Evolutionary conservation across 345 rosid species (phyloP).

Genomic region (Euphorbia lathyris): DNA sequence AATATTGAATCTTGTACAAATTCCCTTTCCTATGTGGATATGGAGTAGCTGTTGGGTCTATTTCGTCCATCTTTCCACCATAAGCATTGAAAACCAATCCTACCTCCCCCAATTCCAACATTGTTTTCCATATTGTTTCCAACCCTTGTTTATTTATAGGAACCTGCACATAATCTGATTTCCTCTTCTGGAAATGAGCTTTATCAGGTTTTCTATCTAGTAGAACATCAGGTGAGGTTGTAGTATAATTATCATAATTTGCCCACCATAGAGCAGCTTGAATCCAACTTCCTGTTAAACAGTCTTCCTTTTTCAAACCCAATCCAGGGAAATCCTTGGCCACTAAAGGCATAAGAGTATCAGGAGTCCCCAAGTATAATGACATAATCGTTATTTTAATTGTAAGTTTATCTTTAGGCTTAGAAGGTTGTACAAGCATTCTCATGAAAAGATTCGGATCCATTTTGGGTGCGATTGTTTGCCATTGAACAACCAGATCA

Average conservation of each 20-base stretch:
- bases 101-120: conserved; percentile 36
- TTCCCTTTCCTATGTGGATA: conserved; percentile 63
- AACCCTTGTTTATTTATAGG: conserved; percentile 40
- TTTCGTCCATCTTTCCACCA: conserved; percentile 61
- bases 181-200: conserved; percentile 53
- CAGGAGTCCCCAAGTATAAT: conserved; percentile 24
- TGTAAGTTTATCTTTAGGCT: conserved; percentile 23
- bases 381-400: conserved; percentile 11
- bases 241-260: conserved; percentile 12
- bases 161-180: conserved; percentile 57
- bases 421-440: conserved; percentile 49
- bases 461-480: conserved; percentile 44
- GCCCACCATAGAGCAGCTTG: conserved; percentile 38
- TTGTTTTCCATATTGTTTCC: conserved; percentile 44
- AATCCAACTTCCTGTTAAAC: conserved; percentile 53
- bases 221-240: conserved; percentile 35
- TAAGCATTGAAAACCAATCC: conserved; percentile 55
- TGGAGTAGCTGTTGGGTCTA: conserved; percentile 37
- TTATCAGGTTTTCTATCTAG: conserved; percentile 39
- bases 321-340: conserved; percentile 40
- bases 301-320: conserved; percentile 42
- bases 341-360: conserved; percentile 19
- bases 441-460: conserved; percentile 63
- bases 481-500: conserved; percentile 36
- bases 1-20: conserved; percentile 50